A percentile compares a stretch with the other conserved stretches of the same genome.
phyloP scores from a whole-genome alignment of 2,329 filamentous ascomycete species.

The Thelonectria discophora region DNA sequence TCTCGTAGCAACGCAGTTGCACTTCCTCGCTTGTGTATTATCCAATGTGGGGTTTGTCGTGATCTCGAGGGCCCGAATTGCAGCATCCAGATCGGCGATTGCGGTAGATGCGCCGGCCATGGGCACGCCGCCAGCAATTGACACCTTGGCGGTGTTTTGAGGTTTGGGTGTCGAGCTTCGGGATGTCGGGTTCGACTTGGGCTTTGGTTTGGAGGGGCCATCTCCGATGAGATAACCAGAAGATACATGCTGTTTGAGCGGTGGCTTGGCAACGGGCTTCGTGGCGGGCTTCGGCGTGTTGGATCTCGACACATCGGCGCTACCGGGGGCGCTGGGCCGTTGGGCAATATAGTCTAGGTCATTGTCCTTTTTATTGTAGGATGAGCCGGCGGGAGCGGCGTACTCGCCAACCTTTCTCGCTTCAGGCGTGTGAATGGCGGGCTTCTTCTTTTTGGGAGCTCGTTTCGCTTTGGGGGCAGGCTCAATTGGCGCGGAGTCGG shows the following conservation, averaged over 20 bases:
- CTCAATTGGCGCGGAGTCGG: constrained; percentile 45
- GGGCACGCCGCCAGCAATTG: constrained; percentile 77
- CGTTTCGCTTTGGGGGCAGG: constrained; percentile 60
- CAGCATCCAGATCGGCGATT: constrained; percentile 76
- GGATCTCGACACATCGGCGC: constrained; percentile 48
- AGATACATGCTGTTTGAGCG: constrained; percentile 65
- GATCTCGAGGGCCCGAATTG: constrained; percentile 90
- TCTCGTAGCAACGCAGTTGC: constrained; percentile 86
- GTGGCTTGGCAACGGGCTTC: constrained; percentile 51
- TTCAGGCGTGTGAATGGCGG: constrained; percentile 69
- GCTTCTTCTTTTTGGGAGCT: constrained; percentile 65
- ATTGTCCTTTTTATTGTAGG: constrained; percentile 77
- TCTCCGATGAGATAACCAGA: constrained; percentile 86
- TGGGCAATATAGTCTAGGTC: constrained; percentile 77
- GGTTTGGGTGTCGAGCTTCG: constrained; percentile 65
- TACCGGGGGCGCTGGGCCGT: constrained; percentile 52
- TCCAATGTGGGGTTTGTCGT: constrained; percentile 82
- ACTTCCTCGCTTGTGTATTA: constrained; percentile 68
- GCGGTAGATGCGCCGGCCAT: constrained; percentile 85
- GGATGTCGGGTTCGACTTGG: constrained; percentile 61
- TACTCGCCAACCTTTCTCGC: constrained; percentile 69
- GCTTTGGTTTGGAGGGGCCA: constrained; percentile 64
- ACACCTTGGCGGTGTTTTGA: constrained; percentile 69
- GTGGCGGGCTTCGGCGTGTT: constrained; percentile 46
- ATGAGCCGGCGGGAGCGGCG: constrained; percentile 71